Percentiles rank a stretch among this genome's conserved stretches.
phyloP scores from a whole-genome alignment of 2,329 filamentous ascomycete genomes.

The Cyclaneusma minus region DNA sequence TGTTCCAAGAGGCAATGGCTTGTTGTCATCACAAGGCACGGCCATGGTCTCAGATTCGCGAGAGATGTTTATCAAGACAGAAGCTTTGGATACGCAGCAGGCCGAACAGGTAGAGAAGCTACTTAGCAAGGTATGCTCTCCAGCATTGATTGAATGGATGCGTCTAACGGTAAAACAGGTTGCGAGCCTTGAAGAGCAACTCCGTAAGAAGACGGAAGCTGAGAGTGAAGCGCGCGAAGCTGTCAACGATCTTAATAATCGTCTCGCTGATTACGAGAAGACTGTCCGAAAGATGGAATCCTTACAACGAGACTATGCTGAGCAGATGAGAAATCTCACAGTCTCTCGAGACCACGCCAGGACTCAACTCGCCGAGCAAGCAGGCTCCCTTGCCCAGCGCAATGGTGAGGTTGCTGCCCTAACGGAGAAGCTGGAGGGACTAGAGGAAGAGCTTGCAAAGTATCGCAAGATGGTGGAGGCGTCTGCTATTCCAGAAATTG shows the following conservation, averaged over 20 bases:
- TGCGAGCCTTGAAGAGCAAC: constrained; percentile 18
- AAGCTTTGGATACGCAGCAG: constrained; percentile 3
- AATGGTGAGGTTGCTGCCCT: constrained; percentile 11
- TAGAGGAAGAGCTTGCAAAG: constrained; percentile 14
- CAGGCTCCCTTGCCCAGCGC: constrained; percentile 19
- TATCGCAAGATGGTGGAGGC: constrained; percentile 7
- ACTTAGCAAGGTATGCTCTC: constrained; percentile 11
- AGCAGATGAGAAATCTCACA: too few species aligned
- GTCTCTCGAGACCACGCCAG: too few species aligned
- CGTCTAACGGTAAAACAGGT: constrained; percentile 15
- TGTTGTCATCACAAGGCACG: too few species aligned
- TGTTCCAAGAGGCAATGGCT: too few species aligned
- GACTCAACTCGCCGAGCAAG: constrained; percentile 36
- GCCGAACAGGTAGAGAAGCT: constrained; percentile 4
- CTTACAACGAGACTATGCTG: constrained; percentile 31
- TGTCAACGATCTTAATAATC: constrained; percentile 27
- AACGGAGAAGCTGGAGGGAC: constrained; percentile 8
- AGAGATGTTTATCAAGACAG: constrained; percentile 2
- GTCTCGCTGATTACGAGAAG: constrained; percentile 28
- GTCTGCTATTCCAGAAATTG: constrained; percentile 22
- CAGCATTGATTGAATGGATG: background rate
- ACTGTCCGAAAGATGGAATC: constrained; percentile 28
- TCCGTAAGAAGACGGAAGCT: constrained; percentile 12
- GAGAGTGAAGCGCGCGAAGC: constrained; percentile 24
- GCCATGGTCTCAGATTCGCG: too few species aligned